phyloP scores from a whole-genome alignment of 2,329 filamentous ascomycete genomes.

The Fusarium verticillioides region DNA sequence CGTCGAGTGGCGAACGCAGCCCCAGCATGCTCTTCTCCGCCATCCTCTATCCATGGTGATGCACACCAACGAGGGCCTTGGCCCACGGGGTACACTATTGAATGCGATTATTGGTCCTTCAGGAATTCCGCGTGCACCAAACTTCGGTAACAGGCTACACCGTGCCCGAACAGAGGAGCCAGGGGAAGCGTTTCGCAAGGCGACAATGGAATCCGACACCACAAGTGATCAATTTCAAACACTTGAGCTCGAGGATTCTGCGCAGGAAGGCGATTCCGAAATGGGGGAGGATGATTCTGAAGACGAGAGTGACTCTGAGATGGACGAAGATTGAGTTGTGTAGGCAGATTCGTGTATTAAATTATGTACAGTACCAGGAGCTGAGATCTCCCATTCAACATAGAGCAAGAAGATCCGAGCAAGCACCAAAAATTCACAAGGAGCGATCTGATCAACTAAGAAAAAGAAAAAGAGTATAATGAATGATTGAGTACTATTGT shows the following conservation, averaged over 20 bases:
- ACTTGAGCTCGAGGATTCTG: neutral
- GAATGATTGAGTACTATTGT: neutral
- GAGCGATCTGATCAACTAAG: neutral
- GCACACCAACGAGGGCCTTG: neutral
- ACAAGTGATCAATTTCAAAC: neutral
- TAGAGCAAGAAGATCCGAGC: neutral
- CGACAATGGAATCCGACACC: neutral
- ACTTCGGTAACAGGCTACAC: neutral
- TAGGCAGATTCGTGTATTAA: neutral
- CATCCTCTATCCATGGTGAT: neutral
- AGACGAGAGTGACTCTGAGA: neutral
- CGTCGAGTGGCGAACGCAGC: neutral
- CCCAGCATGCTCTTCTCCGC: neutral
- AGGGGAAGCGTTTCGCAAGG: neutral
- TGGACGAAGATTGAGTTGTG: neutral
- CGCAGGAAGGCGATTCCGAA: neutral
- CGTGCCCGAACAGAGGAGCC: neutral
- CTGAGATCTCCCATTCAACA: neutral
- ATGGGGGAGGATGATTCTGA: neutral
- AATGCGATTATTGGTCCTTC: neutral
- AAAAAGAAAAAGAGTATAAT: neutral
- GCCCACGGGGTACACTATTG: neutral
- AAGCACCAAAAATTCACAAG: neutral
- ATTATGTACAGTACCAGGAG: neutral
- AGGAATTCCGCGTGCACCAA: neutral